Percentiles rank a stretch among this genome's conserved stretches.
Evolutionary conservation across 2,329 filamentous ascomycete genomes (phyloP).

Genomic region (Lachnellula willkommii): DNA sequence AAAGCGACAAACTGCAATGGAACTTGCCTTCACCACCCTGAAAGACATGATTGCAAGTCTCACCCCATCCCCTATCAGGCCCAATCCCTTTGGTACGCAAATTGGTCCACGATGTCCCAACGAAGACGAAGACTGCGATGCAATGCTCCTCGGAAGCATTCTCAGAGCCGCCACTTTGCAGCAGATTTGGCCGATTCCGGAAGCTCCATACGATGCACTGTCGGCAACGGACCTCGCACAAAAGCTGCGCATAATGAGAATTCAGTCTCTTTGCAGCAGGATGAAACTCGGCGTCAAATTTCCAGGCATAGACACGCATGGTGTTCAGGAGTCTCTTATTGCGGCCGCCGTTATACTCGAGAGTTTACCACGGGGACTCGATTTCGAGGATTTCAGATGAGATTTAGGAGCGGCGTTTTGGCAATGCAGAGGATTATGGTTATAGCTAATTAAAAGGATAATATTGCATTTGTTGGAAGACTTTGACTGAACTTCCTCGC

Average conservation of each 20-base stretch:
- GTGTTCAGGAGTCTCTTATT: neutral
- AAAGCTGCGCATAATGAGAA: slow-evolving; percentile 4
- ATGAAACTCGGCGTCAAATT: neutral
- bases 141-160: slow-evolving; percentile 8
- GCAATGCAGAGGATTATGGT: too few species aligned
- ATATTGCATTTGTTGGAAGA: too few species aligned
- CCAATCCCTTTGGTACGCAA: too few species aligned
- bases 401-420: too few species aligned
- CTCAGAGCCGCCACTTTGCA: slow-evolving; percentile 8
- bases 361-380: neutral
- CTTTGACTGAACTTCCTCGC: too few species aligned
- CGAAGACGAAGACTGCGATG: slow-evolving; percentile 3
- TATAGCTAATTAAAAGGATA: too few species aligned
- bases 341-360: neutral
- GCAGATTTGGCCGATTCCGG: slow-evolving; percentile 9
- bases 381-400: neutral
- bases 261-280: slow-evolving; percentile 7
- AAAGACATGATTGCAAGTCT: slow-evolving; percentile 28
- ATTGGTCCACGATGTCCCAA: neutral
- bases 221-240: slow-evolving; percentile 5
- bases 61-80: slow-evolving; percentile 8
- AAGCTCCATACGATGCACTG: slow-evolving; percentile 6
- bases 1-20: slow-evolving; percentile 11
- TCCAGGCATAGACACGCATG: neutral
- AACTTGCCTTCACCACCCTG: slow-evolving; percentile 27